Conservation (phyloP, 805 yeast genomes). For the Metschnikowia similis region DNA sequence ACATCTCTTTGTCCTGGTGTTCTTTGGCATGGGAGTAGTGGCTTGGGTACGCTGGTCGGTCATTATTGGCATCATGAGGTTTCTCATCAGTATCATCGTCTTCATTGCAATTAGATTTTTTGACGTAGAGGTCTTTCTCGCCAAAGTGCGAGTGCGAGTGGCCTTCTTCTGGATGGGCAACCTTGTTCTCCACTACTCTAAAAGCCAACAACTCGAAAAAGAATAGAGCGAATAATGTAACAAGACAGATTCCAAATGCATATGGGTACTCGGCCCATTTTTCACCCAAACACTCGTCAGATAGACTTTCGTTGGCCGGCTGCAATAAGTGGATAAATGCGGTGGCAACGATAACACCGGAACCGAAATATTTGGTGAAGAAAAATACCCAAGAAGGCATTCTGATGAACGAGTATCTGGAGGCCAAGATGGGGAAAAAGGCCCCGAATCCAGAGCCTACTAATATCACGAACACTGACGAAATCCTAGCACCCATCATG, state of each 20-base stretch:
- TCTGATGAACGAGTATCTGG: conserved; percentile 53
- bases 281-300: conserved; percentile 59
- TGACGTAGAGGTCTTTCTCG: conserved; percentile 29
- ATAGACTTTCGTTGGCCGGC: conserved; percentile 61
- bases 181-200: conserved; percentile 39
- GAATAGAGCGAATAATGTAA: conserved; percentile 49
- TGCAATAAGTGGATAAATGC: conserved; percentile 71
- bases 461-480: conserved; percentile 59
- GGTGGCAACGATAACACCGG: conserved; percentile 80
- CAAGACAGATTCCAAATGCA: conserved; percentile 51
- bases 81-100: conserved; percentile 14
- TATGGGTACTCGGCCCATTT: conserved; percentile 50
- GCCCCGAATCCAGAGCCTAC: conserved; percentile 52
- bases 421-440: conserved; percentile 59
- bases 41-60: conserved; percentile 26
- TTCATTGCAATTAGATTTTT: conserved; percentile 19
- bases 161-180: conserved; percentile 18
- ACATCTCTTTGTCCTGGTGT: conserved; percentile 42
- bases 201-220: conserved; percentile 49
- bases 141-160: conserved; percentile 49
- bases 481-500: conserved; percentile 48
- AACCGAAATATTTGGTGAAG: conserved; percentile 71
- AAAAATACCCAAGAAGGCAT: conserved; percentile 63
- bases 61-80: conserved; percentile 5
- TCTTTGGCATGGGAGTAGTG: conserved; percentile 44